These are phyloP conservation scores for Plasmodium coatneyi DNA, from an alignment of 169 alveolate genomes.

Conservation along the genomic window DNA sequence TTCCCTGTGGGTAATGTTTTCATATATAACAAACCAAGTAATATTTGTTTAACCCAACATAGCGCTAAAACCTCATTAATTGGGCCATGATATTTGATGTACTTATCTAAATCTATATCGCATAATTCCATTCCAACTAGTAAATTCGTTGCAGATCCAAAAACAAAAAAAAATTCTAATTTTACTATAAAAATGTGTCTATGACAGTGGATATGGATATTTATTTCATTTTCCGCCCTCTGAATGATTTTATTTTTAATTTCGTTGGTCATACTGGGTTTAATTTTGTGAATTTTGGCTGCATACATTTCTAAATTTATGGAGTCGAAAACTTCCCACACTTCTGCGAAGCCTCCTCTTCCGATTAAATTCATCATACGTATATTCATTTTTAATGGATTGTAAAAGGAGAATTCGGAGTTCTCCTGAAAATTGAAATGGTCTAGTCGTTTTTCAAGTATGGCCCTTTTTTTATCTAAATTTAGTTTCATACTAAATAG, in stretches of 20 bases:
- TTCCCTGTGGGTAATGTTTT: constrained; percentile 88
- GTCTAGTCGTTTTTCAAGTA: constrained; percentile 82
- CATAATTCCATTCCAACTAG: constrained; percentile 71
- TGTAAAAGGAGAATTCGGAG: constrained; percentile 85
- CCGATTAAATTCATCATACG: constrained; percentile 91
- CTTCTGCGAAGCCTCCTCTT: constrained; percentile 94
- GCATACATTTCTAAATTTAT: constrained; percentile 90
- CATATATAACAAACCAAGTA: constrained; percentile 88
- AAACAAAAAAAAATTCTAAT: constrained; percentile 92
- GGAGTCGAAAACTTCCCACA: constrained; percentile 93
- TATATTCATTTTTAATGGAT: constrained; percentile 84
- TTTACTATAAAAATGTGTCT: constrained; percentile 91
- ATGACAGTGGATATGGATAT: constrained; percentile 88
- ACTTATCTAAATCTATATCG: constrained; percentile 91
- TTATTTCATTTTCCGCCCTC: constrained; percentile 91
- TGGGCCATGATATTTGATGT: constrained; percentile 89
- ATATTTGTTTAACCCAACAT: constrained; percentile 90
- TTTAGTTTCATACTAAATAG: constrained; percentile 79
- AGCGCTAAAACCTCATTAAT: constrained; percentile 90
- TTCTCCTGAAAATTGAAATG: constrained; percentile 83
- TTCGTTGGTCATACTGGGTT: constrained; percentile 88
- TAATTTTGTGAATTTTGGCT: constrained; percentile 90
- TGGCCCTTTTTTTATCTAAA: constrained; percentile 82
- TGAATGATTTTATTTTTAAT: constrained; percentile 89
- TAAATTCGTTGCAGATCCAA: constrained; percentile 79